Conservation (phyloP, 164 flowering plant species). For the Warburgia ugandensis region DNA sequence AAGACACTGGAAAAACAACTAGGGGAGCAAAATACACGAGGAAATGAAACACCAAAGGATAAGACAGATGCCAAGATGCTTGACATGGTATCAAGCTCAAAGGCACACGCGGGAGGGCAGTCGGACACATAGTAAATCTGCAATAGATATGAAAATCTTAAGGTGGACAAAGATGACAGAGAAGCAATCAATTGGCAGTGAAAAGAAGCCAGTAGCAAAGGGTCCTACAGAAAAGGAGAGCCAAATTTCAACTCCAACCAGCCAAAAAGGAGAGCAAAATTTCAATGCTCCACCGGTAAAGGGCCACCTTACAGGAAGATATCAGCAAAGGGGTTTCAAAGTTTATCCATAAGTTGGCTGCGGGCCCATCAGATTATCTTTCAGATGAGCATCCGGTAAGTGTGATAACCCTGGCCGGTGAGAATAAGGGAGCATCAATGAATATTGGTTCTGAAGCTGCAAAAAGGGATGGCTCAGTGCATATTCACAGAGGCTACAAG, state of each 20-base stretch:
- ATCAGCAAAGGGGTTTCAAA: slow-evolving; percentile 37
- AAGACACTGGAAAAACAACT: slow-evolving; percentile 8
- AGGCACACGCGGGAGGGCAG: slow-evolving; percentile 7
- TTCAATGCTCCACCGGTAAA: slow-evolving; percentile 12
- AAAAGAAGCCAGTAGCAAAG: slow-evolving; percentile 12
- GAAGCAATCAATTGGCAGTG: slow-evolving; percentile 16
- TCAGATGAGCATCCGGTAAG: slow-evolving; percentile 23
- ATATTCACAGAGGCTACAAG: slow-evolving; percentile 55
- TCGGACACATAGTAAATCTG: slow-evolving; percentile 1
- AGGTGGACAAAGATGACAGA: slow-evolving; percentile 9
- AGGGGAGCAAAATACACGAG: slow-evolving; percentile 2
- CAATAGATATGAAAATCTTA: not conserved
- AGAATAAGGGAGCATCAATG: slow-evolving; percentile 75
- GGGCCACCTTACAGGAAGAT: slow-evolving; percentile 23
- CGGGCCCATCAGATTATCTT: slow-evolving; percentile 15
- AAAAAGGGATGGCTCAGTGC: slow-evolving; percentile 34
- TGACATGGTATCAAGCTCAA: slow-evolving; percentile 13
- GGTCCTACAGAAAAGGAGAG: slow-evolving; percentile 7
- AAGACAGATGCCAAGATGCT: slow-evolving; percentile 8
- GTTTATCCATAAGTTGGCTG: slow-evolving; percentile 27
- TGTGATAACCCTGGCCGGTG: slow-evolving; percentile 65
- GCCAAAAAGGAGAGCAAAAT: slow-evolving; percentile 3
- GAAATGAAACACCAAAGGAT: slow-evolving; percentile 14
- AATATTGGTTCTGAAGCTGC: slow-evolving; percentile 30
- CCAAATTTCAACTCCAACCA: slow-evolving; percentile 9